Base-by-base conservation (phyloP, 768 basidiomycete species). In the Pleurotus tuber-regium region DNA sequence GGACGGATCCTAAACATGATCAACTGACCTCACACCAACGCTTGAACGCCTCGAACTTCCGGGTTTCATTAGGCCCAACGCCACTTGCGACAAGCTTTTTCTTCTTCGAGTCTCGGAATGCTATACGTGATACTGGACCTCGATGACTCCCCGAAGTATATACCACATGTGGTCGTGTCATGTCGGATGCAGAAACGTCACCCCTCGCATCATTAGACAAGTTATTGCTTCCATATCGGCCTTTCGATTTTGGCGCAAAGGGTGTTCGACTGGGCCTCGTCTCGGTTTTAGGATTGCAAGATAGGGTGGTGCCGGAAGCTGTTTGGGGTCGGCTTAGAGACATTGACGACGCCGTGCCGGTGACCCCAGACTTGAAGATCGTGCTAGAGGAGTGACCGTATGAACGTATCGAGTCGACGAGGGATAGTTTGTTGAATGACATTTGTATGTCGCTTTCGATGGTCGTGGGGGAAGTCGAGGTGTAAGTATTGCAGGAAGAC, bases 71-170 rank as follows among this genome's bases (percentile, higher is more conserved):
- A 11, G 73, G 68, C 6, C 76, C 75, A 24, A 90, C 78, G 26
- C 89, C 89, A 59, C 83, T 85, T 53, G 90, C 72, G 42, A 91
- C 76, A 11, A 91, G 75, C 59, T 78, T 81, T 63, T 75, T 85
- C 67, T 80, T 83, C 59, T 80, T 78, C 63, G 74, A 81, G 29
- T 70, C 61, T 44, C 70, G 65, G 46, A 78, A 71, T 16, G 59
- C 63, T 26, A 72, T 66, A 11, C 67, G 67, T 41, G 72, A 62
- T 31, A 69, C 54, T 30, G 65, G 59, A 18, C 61, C 59, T 14
- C 62, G 59, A 33, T 69, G 28, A 18, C 26, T 33, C 23, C 40
- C 42, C 31, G 53, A 64, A 18, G 70, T 61, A 57, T 70, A 74
- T 4, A 69, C 71, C 18, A 74, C 60, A 54, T 71, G 63, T 3